Evolutionary conservation across 169 alveolate species (phyloP).

Genomic region (Eimeria tenella): DNA sequence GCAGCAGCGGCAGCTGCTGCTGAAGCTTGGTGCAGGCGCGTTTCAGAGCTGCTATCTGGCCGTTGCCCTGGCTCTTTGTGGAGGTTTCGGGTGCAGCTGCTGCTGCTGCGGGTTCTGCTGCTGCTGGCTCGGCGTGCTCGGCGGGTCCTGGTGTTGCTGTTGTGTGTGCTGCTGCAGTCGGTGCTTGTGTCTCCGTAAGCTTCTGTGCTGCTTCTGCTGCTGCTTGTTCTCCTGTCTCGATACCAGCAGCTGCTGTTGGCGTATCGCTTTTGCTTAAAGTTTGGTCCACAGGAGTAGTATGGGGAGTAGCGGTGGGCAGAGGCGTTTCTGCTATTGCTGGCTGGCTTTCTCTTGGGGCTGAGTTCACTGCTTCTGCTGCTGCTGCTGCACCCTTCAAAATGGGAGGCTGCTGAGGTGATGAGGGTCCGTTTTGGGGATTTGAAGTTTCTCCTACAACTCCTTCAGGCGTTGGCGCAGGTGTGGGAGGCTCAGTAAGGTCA

Average conservation of each 20-base stretch:
- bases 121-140: not conserved
- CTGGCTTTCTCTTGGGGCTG: not conserved
- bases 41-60: not conserved
- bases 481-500: not conserved
- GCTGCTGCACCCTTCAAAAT: not conserved
- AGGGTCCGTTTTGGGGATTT: not conserved
- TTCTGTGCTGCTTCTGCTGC: not conserved
- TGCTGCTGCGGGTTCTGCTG: not conserved
- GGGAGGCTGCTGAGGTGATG: not conserved
- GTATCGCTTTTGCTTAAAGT: not conserved
- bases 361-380: not conserved
- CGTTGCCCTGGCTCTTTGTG: not conserved
- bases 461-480: not conserved
- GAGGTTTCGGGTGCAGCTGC: not conserved
- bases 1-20: not conserved
- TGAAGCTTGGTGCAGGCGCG: not conserved
- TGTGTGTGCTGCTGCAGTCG: not conserved
- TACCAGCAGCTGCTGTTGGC: not conserved
- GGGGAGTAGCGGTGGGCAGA: not conserved
- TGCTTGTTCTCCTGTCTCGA: not conserved
- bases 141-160: not conserved
- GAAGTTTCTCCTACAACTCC: not conserved
- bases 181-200: not conserved
- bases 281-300: not conserved
- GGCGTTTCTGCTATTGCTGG: not conserved